Evolutionary conservation across 106 monocot genomes (phyloP), one percentile per base, ranked within the genome.

Genomic region (Phalaenopsis aphrodite): DNA sequence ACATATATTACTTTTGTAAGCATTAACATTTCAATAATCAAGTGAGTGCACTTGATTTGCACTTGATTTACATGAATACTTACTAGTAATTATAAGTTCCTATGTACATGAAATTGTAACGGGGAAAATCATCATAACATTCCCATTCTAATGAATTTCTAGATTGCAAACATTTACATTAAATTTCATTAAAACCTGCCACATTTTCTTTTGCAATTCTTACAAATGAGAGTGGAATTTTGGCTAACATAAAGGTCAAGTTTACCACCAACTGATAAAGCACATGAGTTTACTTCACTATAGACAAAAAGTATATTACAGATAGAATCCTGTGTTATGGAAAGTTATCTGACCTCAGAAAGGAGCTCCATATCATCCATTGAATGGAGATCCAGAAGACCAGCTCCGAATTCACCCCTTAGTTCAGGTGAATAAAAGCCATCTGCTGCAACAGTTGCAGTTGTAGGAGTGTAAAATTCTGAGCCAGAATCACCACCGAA

Each of bases 331-430:
- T 5, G 41, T 64, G 0, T 41, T 19, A 65, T 45, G 23, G 15
- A 19, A 41, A 47, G 55, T 19, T 2, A 48, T n/a, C 64, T 55
- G 83, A 95, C 95, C 88, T 95, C 95, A 3, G 92, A 87, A 45
- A 95, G 87, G 81, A 95, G 89, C 48, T 92, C 92, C 5, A 88
- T 90, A 67, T 92, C 92, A 87, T 92, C 92, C 77, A 90, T 87
- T 17, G 95, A 58, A 85, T 92, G 92, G 78, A 95, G 90, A 87
- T 95, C 95, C 75, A 95, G 80, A 86, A 95, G 92, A 21, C 92
- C 95, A 80, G 87, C 90, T 79, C 92, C 95, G 84, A 92, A 90
- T 67, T 93, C 93, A 38, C 90, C 90, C 71, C 90, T 86, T 11
- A 93, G 75, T 69, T 93, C 93, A 58, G 90, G 88, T 58, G 93